Conservation (phyloP, 2,329 filamentous ascomycete genomes). For the Chaetomiaceae sp. region DNA sequence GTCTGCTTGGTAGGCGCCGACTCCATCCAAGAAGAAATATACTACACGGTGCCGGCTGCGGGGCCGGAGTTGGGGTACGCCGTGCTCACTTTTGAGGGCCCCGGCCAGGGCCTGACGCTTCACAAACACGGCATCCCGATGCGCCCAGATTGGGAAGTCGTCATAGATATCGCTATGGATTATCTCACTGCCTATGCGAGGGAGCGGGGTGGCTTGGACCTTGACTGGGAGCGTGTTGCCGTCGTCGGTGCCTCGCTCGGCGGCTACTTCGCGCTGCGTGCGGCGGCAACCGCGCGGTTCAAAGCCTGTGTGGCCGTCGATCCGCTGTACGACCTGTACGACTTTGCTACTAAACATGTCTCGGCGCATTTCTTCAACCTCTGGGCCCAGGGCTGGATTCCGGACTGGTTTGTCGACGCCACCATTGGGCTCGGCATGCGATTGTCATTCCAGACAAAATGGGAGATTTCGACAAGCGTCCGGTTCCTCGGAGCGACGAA, state of each 20-base stretch:
- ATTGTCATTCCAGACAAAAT: background rate
- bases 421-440: constrained; percentile 6
- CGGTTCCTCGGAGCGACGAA: background rate
- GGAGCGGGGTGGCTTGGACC: constrained; percentile 24
- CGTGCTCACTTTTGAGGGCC: constrained; percentile 42
- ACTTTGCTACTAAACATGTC: constrained; percentile 21
- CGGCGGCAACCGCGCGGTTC: constrained; percentile 40
- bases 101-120: constrained; percentile 41
- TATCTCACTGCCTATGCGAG: constrained; percentile 23
- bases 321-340: constrained; percentile 34
- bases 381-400: constrained; percentile 30
- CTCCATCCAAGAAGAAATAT: constrained; percentile 39
- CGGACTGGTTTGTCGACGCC: constrained; percentile 23
- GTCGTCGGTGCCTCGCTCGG: constrained; percentile 40
- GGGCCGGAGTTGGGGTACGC: constrained; percentile 38
- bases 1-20: constrained; percentile 37
- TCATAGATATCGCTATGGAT: constrained; percentile 33
- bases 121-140: constrained; percentile 28
- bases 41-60: constrained; percentile 30
- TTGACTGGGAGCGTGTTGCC: constrained; percentile 37
- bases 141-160: constrained; percentile 38
- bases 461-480: background rate
- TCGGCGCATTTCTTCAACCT: constrained; percentile 28
- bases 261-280: constrained; percentile 44
- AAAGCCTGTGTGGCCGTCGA: constrained; percentile 41